Evolutionary conservation across 2,329 filamentous ascomycete genomes (phyloP).

Genomic region (Biscogniauxia sp.): DNA sequence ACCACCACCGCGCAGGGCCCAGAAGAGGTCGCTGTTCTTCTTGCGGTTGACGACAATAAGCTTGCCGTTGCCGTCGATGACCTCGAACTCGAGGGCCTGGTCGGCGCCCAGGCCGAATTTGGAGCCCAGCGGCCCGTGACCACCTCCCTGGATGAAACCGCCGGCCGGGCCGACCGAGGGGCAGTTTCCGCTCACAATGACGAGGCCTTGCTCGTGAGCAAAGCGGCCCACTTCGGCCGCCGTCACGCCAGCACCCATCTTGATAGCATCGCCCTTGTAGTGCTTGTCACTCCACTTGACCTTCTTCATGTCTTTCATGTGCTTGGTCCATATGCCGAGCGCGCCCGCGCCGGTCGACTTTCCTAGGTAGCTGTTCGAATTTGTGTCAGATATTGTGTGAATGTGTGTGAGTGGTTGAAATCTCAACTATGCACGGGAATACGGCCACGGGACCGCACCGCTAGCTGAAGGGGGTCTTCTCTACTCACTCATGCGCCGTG

Average conservation of each 20-base stretch:
- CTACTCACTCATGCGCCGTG: slow-evolving; percentile 40
- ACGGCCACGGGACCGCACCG: background rate
- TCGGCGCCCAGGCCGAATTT: slow-evolving; percentile 57
- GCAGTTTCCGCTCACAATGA: slow-evolving; percentile 47
- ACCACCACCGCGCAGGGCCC: slow-evolving; percentile 60
- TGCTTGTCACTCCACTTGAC: slow-evolving; percentile 35
- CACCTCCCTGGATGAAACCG: slow-evolving; percentile 59
- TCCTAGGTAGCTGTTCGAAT: slow-evolving; percentile 32
- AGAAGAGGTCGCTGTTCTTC: slow-evolving; percentile 57
- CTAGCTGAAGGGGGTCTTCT: background rate
- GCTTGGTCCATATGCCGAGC: slow-evolving; percentile 42
- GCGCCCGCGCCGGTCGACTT: slow-evolving; percentile 48
- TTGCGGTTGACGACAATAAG: slow-evolving; percentile 27
- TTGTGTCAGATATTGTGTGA: background rate
- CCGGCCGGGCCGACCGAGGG: slow-evolving; percentile 55
- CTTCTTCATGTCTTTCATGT: slow-evolving; percentile 38
- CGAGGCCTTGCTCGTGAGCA: slow-evolving; percentile 36
- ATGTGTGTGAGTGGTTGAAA: background rate
- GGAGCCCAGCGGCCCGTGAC: slow-evolving; percentile 52
- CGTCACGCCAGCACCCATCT: slow-evolving; percentile 52
- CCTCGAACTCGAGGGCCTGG: slow-evolving; percentile 54
- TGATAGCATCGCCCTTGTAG: slow-evolving; percentile 53
- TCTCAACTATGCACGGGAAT: background rate
- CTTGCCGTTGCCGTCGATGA: slow-evolving; percentile 50
- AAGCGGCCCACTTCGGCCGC: slow-evolving; percentile 44